Evolutionary conservation across 177 flowering plant genomes (phyloP), one percentile per base, ranked within the genome.

Genomic region (Vitis hybrid): DNA sequence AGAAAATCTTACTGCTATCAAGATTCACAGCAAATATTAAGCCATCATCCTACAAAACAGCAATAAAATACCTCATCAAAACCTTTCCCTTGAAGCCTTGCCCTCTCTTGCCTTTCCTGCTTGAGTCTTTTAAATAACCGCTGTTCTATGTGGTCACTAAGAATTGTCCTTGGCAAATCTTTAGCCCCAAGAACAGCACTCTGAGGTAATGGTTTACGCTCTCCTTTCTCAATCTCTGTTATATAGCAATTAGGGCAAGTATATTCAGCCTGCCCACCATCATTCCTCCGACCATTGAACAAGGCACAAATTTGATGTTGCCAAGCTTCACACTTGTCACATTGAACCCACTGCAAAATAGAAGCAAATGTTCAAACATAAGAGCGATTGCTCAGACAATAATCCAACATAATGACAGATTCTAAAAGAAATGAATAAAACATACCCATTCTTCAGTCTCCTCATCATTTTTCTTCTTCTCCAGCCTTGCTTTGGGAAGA

Each of bases 291-390:
- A 55, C 97, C 98, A 88, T 95, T 95, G 73, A 95, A 95, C 65
- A 95, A 82, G 52, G 98, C 98, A 85, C 99, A 95, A 49, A 95
- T 91, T 78, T 95, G 99, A 82, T 95, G 99, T 74, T 95, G 99
- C 99, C 99, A 95, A 69, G 97, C 96, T 83, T 95, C 98, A 84
- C 99, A 95, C 66, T 89, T 95, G 72, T 95, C 99, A 82, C 99
- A 95, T 85, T 95, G 99, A 72, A 93, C 99, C 99, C 99, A 95
- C 99, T 95, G 92, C 80, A 87, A 11, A 63, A 15, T 0, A 51
- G 14, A 1, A 72, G 32, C 16, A 62, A 7, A 61, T n/a, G 32
- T 54, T 4, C 56, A 64, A 49, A 51, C 11, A 52, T 40, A 50
- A 54, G 35, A 56, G 9, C 18, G 16, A 59, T 24, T 60, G 14